Conservation (phyloP, 345 rosid species). For the Citrus cavaleriei region DNA sequence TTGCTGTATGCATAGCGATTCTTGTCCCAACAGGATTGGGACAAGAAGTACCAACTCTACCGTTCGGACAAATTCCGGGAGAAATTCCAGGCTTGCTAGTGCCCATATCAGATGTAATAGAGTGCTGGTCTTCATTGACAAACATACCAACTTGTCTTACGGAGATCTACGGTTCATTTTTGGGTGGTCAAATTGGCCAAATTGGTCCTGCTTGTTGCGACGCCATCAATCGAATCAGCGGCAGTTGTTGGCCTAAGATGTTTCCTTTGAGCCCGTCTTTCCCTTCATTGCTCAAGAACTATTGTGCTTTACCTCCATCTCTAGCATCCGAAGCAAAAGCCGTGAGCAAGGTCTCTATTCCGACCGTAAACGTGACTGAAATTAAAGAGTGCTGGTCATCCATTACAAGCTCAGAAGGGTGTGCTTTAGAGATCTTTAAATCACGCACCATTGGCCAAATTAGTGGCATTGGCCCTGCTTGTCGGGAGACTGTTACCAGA, state of each 20-base stretch:
- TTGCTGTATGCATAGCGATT: not conserved
- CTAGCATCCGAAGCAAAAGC: not conserved
- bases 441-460: not conserved
- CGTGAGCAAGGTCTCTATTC: not conserved
- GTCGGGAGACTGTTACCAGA: not conserved
- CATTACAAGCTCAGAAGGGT: not conserved
- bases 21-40: not conserved
- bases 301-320: not conserved
- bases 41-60: not conserved
- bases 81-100: not conserved
- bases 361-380: not conserved
- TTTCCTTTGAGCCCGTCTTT: not conserved
- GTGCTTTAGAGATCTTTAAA: not conserved
- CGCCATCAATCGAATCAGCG: not conserved
- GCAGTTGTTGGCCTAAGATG: constrained; percentile 3
- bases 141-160: not conserved
- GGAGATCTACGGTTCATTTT: not conserved
- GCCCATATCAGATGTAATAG: not conserved
- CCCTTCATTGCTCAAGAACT: not conserved
- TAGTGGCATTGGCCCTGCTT: not conserved
- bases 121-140: not conserved
- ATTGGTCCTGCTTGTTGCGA: constrained; percentile 3
- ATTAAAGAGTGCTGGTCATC: not conserved
- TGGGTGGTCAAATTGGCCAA: not conserved
- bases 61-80: not conserved